These are phyloP conservation scores for Senna siamea DNA, from an alignment of 306 rosid species.

Conservation along the genomic window DNA sequence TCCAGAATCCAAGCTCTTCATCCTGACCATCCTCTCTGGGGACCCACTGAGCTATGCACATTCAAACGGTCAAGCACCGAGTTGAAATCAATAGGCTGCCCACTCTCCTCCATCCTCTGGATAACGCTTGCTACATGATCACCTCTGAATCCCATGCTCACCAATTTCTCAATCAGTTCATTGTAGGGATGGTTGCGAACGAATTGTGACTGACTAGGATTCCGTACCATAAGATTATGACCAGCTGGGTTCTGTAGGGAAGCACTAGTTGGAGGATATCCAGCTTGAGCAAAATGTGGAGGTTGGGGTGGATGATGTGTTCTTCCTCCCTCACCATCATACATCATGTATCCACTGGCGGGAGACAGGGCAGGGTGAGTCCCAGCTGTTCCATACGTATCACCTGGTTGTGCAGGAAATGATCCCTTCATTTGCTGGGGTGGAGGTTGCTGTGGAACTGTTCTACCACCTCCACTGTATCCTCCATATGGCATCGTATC, in stretches of 20 bases:
- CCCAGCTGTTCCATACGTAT: constrained; percentile 63
- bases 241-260: constrained; percentile 64
- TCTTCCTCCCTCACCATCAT: constrained; percentile 78
- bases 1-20: constrained; percentile 30
- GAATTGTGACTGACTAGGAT: constrained; percentile 63
- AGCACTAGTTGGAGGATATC: constrained; percentile 73
- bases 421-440: constrained; percentile 77
- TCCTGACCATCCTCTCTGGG: constrained; percentile 88
- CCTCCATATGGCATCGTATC: constrained; percentile 84
- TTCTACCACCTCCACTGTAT: constrained; percentile 69
- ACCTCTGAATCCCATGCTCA: constrained; percentile 85
- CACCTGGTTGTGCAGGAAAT: constrained; percentile 62
- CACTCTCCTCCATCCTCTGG: constrained; percentile 96
- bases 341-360: constrained; percentile 76
- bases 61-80: constrained; percentile 87
- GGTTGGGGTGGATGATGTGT: constrained; percentile 64
- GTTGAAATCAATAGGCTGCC: constrained; percentile 86
- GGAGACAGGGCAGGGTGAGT: constrained; percentile 64
- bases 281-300: constrained; percentile 70
- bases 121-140: constrained; percentile 80
- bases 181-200: constrained; percentile 72
- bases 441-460: constrained; percentile 75
- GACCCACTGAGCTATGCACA: constrained; percentile 65
- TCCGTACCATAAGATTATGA: constrained; percentile 58
- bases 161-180: constrained; percentile 86